A percentile compares a stretch with the other conserved stretches of the same genome.
phyloP scores from a whole-genome alignment of 2,329 filamentous ascomycete species.

The Leptographium radiaticola region DNA sequence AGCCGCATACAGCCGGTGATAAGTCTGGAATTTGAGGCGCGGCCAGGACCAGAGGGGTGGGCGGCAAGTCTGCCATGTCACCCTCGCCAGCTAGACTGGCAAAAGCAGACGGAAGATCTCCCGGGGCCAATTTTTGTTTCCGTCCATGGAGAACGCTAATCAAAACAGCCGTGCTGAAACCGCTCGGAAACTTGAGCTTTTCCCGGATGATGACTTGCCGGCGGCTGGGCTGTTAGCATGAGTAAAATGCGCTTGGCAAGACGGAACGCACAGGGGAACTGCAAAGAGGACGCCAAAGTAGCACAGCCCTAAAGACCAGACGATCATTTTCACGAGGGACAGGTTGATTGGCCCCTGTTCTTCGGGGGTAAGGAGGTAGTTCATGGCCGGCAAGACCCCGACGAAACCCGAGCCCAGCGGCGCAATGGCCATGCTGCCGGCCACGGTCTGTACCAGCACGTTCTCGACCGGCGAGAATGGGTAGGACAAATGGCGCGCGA shows the following conservation, averaged over 20 bases:
- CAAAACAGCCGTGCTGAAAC: conserved; percentile 87
- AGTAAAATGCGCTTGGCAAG: not conserved
- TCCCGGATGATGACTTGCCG: conserved; percentile 88
- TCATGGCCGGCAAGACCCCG: conserved; percentile 84
- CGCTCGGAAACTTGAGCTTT: conserved; percentile 85
- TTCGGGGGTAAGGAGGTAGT: conserved; percentile 64
- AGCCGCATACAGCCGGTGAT: not conserved
- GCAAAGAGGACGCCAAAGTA: conserved; percentile 97
- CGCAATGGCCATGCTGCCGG: conserved; percentile 92
- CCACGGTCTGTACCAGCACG: conserved; percentile 90
- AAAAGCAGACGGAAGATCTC: conserved; percentile 13
- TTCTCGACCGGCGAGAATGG: conserved; percentile 95
- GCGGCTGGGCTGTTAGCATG: conserved; percentile 29
- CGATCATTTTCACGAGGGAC: conserved; percentile 60
- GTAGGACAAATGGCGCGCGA: conserved; percentile 58
- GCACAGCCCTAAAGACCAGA: conserved; percentile 88
- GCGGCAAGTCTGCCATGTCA: not conserved
- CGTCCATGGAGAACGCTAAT: conserved; percentile 75
- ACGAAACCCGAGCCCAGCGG: conserved; percentile 92
- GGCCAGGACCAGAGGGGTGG: not conserved
- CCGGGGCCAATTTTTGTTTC: conserved; percentile 1
- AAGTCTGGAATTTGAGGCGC: not conserved
- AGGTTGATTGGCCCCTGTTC: conserved; percentile 69
- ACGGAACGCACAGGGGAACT: conserved; percentile 52
- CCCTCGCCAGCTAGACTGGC: conserved; percentile 15